phyloP scores from a whole-genome alignment of 2,329 filamentous ascomycete genomes.

The Aspergillus ochraceus region DNA sequence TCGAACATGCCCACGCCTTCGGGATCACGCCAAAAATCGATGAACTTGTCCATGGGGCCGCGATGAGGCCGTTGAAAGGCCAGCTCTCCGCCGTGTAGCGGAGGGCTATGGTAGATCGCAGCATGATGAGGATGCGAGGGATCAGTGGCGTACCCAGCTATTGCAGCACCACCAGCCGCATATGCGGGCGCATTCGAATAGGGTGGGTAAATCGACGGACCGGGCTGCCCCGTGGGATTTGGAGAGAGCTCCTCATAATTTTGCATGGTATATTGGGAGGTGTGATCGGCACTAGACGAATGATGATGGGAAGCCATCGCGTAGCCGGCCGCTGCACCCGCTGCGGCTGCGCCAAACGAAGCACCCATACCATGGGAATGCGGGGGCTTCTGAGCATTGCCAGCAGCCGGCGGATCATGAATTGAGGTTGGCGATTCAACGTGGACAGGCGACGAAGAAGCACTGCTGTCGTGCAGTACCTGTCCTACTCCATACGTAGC shows the following conservation, averaged over 20 bases:
- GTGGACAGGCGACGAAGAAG: conserved; percentile 19
- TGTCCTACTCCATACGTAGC: conserved; percentile 46
- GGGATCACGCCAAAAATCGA: conserved; percentile 63
- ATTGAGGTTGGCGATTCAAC: conserved; percentile 17
- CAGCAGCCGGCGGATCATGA: conserved; percentile 18
- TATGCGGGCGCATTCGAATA: conserved; percentile 13
- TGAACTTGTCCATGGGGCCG: conserved; percentile 56
- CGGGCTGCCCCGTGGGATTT: conserved; percentile 12
- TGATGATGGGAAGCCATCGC: conserved; percentile 37
- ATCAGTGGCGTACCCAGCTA: conserved; percentile 38
- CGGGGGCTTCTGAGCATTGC: conserved; percentile 24
- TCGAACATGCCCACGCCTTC: conserved; percentile 67
- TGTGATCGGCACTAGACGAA: conserved; percentile 28
- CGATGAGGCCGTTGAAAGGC: conserved; percentile 54
- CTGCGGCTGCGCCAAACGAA: conserved; percentile 39
- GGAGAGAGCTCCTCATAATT: conserved; percentile 25
- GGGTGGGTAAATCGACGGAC: conserved; percentile 9
- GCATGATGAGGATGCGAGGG: conserved; percentile 32
- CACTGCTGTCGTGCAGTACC: conserved; percentile 24
- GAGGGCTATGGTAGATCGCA: conserved; percentile 27
- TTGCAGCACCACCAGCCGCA: conserved; percentile 29
- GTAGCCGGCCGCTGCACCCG: conserved; percentile 45
- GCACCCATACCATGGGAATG: conserved; percentile 34
- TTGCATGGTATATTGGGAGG: conserved; percentile 35
- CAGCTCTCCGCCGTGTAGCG: conserved; percentile 39